Evolutionary conservation across 2,329 filamentous ascomycete species (phyloP), one percentile per base, ranked within the genome.

Genomic region (Cordyceps militaris): DNA sequence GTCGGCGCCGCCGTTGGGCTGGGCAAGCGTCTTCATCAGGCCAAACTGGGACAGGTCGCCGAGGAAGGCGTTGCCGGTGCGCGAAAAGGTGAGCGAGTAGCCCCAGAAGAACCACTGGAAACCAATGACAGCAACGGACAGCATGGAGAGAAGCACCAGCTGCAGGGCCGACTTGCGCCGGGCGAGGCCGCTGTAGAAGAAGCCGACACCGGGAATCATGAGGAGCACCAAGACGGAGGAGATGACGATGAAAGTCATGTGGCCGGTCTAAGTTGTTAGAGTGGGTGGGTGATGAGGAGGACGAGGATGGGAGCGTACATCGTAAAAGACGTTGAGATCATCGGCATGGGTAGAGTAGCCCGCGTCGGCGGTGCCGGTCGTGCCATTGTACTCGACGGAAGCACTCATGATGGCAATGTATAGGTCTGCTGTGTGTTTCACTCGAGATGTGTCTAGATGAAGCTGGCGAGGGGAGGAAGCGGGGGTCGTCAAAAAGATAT

Each of bases 51-150:
- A 78, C 49, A 96, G 79, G 63, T 91, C 82, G 47, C 91, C 91
- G 60, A 96, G 87, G 76, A 85, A 96, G 62, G 79, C 79, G 64
- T 87, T 88, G 59, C 89, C 89, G 23, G 83, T 83, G 72, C 91
- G 89, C 7, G 89, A 91, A 73, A 95, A 96, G 61, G 89, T 81
- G 54, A 96, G 76, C 11, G 88, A 93, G 73, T 93, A 96, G 49
- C 91, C 91, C 91, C 91, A 96, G 78, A 96, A 93, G 78, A 95
- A 96, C 91, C 91, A 96, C 69, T 96, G 90, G 74, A 96, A 95
- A 51, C 85, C 86, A 60, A 91, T 84, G 63, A 95, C 84, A 11
- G 84, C 88, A 4, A 87, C 83, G 16, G 89, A 86, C 76, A 96
- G 87, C 76, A 96, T 82, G 14, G 89, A 89, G 4, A 96, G 80